Conservation (phyloP, 441 rosid species). For the Hura crepitans region DNA sequence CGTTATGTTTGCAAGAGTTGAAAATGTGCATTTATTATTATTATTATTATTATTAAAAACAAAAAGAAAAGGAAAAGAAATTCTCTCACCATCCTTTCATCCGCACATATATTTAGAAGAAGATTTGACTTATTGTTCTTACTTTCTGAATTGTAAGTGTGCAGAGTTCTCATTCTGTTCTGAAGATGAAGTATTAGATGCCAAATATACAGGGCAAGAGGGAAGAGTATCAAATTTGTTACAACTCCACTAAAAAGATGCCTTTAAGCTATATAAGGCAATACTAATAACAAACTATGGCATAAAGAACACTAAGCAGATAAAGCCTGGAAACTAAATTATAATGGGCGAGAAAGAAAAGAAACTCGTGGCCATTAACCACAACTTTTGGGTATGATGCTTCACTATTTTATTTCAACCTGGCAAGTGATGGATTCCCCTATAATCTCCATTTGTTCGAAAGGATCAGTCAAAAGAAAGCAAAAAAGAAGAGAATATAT, state of each 20-base stretch:
- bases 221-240: slow-evolving; percentile 15
- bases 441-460: slow-evolving; percentile 30
- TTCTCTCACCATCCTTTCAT: slow-evolving; percentile 6
- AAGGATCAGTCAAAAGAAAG: slow-evolving; percentile 37
- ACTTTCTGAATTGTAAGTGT: slow-evolving; percentile 24
- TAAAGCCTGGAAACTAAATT: slow-evolving; percentile 9
- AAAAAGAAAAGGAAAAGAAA: too few relatives aligned
- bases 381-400: slow-evolving; percentile 25
- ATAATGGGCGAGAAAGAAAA: slow-evolving; percentile 14
- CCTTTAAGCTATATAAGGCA: slow-evolving; percentile 17
- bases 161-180: slow-evolving; percentile 12
- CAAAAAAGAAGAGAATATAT: slow-evolving; percentile 36
- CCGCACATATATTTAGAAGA: neutral
- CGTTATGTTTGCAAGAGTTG: neutral
- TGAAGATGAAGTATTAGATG: slow-evolving; percentile 43
- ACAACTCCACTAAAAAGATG: slow-evolving; percentile 30
- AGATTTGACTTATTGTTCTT: slow-evolving; percentile 45
- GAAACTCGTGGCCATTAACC: slow-evolving; percentile 19
- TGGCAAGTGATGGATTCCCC: slow-evolving; percentile 20
- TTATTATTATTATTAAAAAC: too few relatives aligned
- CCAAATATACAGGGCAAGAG: slow-evolving; percentile 16
- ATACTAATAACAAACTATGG: neutral
- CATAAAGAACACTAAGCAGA: neutral
- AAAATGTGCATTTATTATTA: slow-evolving; percentile 2
- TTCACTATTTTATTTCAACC: slow-evolving; percentile 17